A percentile compares a stretch with the other conserved stretches of the same genome.
phyloP scores from a whole-genome alignment of 345 rosid genomes.

The Citrus hindsii region DNA sequence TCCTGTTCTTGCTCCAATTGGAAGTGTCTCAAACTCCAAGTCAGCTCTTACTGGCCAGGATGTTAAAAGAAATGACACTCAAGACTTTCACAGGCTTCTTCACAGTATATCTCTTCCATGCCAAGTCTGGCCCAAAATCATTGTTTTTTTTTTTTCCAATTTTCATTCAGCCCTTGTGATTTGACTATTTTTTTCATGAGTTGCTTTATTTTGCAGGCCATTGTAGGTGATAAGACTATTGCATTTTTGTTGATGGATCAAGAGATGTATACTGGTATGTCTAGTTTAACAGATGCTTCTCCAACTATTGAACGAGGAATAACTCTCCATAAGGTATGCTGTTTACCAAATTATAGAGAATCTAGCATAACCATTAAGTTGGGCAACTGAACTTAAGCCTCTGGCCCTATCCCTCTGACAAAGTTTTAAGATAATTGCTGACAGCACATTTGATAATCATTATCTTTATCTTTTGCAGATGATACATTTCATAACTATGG shows the following conservation, averaged over 20 bases:
- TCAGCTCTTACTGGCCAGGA: not conserved
- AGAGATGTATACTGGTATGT: slow-evolving; percentile 80
- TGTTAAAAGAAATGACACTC: not conserved
- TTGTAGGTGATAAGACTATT: slow-evolving; percentile 79
- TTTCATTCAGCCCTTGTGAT: not conserved
- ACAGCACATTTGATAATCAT: not conserved
- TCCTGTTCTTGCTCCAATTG: not conserved
- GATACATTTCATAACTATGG: slow-evolving; percentile 76
- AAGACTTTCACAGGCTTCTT: not conserved
- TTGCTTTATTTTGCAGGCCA: slow-evolving; percentile 43
- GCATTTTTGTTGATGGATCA: slow-evolving; percentile 68
- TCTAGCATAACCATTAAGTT: not conserved
- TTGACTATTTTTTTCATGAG: slow-evolving; percentile 8
- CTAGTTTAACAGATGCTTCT: slow-evolving; percentile 52
- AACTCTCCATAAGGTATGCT: slow-evolving; percentile 68
- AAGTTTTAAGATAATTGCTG: not conserved
- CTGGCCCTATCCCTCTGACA: not conserved
- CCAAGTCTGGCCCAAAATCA: not conserved
- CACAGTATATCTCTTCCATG: slow-evolving; percentile 2
- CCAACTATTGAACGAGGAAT: slow-evolving; percentile 63
- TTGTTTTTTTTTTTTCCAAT: not conserved
- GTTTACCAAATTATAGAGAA: not conserved
- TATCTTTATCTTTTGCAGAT: slow-evolving; percentile 37
- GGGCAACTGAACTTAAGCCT: not conserved
- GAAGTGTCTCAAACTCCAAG: not conserved